A percentile compares a stretch with the other conserved stretches of the same genome.
phyloP scores from a whole-genome alignment of 208 protist genomes.

The Leishmania amazonensis region DNA sequence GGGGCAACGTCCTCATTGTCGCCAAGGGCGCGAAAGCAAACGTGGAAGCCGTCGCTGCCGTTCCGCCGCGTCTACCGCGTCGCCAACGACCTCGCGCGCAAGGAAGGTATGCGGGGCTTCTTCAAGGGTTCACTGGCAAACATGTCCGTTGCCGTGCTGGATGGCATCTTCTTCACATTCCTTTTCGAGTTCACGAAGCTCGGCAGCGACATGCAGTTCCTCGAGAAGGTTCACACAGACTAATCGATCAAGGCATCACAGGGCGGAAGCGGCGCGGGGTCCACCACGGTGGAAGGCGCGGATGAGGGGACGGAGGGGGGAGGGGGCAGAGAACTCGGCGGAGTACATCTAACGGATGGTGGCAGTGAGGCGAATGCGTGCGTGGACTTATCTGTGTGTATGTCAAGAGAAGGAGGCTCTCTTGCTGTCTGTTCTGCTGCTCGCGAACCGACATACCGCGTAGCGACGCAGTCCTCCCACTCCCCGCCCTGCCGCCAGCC shows the following conservation, averaged over 20 bases:
- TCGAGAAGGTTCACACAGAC: slow-evolving; percentile 27
- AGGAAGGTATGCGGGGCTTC: slow-evolving; percentile 72
- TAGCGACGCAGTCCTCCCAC: background rate
- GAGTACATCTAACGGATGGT: background rate
- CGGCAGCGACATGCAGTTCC: slow-evolving; percentile 75
- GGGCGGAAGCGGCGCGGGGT: background rate
- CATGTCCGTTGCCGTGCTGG: slow-evolving; percentile 65
- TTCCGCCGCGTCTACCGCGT: slow-evolving; percentile 39
- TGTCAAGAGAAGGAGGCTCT: background rate
- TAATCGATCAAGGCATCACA: background rate
- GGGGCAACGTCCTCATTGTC: background rate
- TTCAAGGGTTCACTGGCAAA: slow-evolving; percentile 86
- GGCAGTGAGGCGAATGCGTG: background rate
- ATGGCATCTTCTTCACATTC: slow-evolving; percentile 79
- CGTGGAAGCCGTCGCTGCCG: slow-evolving; percentile 24
- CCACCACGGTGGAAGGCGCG: background rate
- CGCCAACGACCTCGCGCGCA: slow-evolving; percentile 49
- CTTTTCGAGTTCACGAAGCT: slow-evolving; percentile 90
- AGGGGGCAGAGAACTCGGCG: background rate
- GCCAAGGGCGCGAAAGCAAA: slow-evolving; percentile 2
- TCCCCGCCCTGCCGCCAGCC: background rate
- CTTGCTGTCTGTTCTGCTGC: background rate
- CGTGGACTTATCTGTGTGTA: background rate
- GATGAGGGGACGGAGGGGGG: background rate
- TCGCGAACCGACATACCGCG: background rate